phyloP scores from a whole-genome alignment of 176 grass and related monocot species.

The Ensete ventricosum region DNA sequence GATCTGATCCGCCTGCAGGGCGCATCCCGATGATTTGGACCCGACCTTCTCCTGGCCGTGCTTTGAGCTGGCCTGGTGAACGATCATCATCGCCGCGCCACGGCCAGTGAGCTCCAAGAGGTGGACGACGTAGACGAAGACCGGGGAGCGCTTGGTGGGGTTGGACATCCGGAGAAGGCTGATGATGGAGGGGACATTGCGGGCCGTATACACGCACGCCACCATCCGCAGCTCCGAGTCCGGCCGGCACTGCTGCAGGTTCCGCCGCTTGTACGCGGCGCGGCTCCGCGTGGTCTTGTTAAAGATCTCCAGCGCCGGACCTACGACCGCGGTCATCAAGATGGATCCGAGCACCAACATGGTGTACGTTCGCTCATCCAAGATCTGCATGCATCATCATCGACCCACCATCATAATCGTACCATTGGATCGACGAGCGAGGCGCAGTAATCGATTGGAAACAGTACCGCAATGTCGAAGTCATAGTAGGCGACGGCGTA shows the following conservation, averaged over 20 bases:
- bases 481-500: background rate
- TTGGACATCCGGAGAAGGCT: conserved; percentile 20
- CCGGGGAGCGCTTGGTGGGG: conserved; percentile 33
- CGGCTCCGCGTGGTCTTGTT: conserved; percentile 1
- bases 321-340: conserved; percentile 12
- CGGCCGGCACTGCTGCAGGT: conserved; percentile 15
- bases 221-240: conserved; percentile 25
- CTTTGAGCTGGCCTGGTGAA: too few relatives aligned
- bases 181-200: conserved; percentile 35
- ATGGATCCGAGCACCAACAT: conserved; percentile 22
- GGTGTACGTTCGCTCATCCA: conserved; percentile 19
- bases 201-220: conserved; percentile 17
- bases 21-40: background rate
- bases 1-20: conserved; percentile 11
- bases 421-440: background rate
- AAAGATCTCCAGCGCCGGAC: conserved; percentile 13
- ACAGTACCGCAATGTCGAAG: too few relatives aligned
- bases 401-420: too few relatives aligned
- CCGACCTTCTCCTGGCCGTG: background rate
- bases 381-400: conserved; percentile 10
- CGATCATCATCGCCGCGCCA: conserved; percentile 16
- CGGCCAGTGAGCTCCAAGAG: conserved; percentile 27
- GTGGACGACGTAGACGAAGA: conserved; percentile 31
- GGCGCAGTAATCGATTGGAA: background rate
- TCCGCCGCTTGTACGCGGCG: conserved; percentile 27